Base-by-base conservation (phyloP, 1,139 yeast genomes). In the Yamadazyma diddensiae region DNA sequence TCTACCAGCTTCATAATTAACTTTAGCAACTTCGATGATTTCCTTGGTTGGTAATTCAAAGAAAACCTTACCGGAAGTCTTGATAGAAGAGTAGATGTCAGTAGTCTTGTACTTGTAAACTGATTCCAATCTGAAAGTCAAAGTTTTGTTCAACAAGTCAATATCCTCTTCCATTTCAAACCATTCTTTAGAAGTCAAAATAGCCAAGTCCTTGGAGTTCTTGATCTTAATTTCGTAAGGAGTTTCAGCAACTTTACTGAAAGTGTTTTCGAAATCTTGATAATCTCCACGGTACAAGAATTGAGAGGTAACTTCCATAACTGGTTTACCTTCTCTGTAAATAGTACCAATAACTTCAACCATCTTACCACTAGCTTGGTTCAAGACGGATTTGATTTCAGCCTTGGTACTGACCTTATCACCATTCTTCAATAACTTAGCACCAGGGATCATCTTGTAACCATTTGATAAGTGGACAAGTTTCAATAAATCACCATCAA, bases 201-300 rank as follows among this genome's bases (percentile, higher is more conserved):
- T 87, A 36, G 98, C 97, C 50, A 90, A 82, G 53, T 92, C 98
- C 71, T 87, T 90, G 32, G 87, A 72, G 33, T 90, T 64, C 42
- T 73, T 72, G 55, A 92, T 70, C 26, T 74, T 61, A 41, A 92
- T 72, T 66, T 90, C 84, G 54, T 82, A 84, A 38, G 97, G 95
- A 42, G 90, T 79, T 66, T 92, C 98, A 39, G 78, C 71, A 44
- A 77, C 78, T 65, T 85, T 85, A 65, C 86, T 84, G 81, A 92
- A 92, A 27, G 98, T 87, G 69, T 90, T 88, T 58, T 82, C 84
- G 56, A 74, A 94, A 62, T 94, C 98, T 25, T 57, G 55, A 70
- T 92, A 92, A 35, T 71, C 73, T 46, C 99, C 99, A 60, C 99
- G 79, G 80, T 92, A 92, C 66, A 94, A 84, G 81, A 92, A 92